phyloP scores from a whole-genome alignment of 805 yeast genomes.

The Lachancea dasiensis region DNA sequence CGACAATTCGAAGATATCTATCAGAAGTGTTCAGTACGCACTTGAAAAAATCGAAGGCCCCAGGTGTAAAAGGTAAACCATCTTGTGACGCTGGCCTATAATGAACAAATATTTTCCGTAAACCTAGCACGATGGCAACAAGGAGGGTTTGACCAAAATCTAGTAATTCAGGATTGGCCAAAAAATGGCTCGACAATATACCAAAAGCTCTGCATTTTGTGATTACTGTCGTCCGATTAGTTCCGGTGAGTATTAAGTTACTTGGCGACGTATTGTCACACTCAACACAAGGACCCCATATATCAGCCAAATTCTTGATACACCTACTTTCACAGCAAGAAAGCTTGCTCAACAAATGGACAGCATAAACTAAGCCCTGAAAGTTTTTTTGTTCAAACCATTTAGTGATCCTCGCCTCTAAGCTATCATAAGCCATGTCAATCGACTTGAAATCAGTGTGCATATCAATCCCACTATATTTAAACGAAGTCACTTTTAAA shows the following conservation, averaged over 20 bases:
- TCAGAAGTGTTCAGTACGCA: conserved; percentile 37
- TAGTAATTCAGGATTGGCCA: conserved; percentile 19
- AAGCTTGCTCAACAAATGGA: conserved; percentile 18
- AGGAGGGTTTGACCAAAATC: conserved; percentile 28
- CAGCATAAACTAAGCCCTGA: conserved; percentile 16
- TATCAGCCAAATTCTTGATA: neutral
- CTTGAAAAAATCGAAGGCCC: conserved; percentile 38
- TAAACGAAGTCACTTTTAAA: neutral
- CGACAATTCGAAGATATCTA: conserved; percentile 51
- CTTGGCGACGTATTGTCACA: conserved; percentile 21
- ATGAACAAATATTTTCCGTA: conserved; percentile 47
- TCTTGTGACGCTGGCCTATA: too few relatives aligned
- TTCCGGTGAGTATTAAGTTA: conserved; percentile 15
- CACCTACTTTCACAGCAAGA: conserved; percentile 19
- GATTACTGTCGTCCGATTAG: conserved; percentile 28
- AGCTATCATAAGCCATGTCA: conserved; percentile 13
- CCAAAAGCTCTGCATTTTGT: conserved; percentile 20
- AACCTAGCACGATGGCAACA: conserved; percentile 40
- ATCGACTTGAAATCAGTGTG: conserved; percentile 5
- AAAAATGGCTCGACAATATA: conserved; percentile 24
- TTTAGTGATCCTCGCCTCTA: conserved; percentile 13
- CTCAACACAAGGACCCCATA: conserved; percentile 16
- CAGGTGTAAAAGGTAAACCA: too few relatives aligned
- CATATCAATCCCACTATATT: conserved; percentile 11
- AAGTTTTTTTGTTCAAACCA: conserved; percentile 17